A percentile compares a stretch with the other conserved stretches of the same genome.
Evolutionary conservation across 768 basidiomycete species (phyloP).

Genomic region (Boletus speciosus): DNA sequence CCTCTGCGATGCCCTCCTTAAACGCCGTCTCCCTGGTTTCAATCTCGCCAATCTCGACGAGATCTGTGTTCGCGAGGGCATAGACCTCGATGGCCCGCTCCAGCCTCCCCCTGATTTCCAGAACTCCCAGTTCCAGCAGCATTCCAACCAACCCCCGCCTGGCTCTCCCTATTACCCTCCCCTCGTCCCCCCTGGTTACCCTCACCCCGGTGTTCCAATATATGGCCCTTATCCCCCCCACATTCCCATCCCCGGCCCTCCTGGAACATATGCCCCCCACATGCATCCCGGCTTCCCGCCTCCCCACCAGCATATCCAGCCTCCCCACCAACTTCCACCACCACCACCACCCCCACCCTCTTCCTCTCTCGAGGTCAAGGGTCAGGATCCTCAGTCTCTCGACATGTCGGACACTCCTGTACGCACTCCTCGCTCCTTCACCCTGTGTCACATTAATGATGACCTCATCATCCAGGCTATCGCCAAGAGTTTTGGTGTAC

Average conservation of each 20-base stretch:
- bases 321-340: constrained; percentile 23
- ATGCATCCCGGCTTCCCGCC: constrained; percentile 60
- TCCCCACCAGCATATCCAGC: constrained; percentile 35
- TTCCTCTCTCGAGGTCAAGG: constrained; percentile 48
- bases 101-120: constrained; percentile 31
- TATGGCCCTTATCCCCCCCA: constrained; percentile 44
- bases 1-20: constrained; percentile 76
- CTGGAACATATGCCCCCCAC: constrained; percentile 50
- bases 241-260: constrained; percentile 38
- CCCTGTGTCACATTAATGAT: constrained; percentile 2
- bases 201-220: constrained; percentile 38
- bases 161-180: constrained; percentile 32
- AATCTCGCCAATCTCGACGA: constrained; percentile 64
- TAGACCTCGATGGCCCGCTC: constrained; percentile 41
- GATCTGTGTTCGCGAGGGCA: constrained; percentile 59
- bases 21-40: constrained; percentile 67
- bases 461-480: constrained; percentile 43
- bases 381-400: constrained; percentile 74
- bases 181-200: constrained; percentile 42
- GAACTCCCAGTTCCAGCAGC: constrained; percentile 34
- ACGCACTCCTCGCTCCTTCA: background rate
- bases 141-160: constrained; percentile 23
- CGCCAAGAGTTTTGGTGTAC: constrained; percentile 78
- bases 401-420: constrained; percentile 74
- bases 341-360: background rate